Base-by-base conservation (phyloP, 805 yeast genomes). In the Starmerella tilneyi region DNA sequence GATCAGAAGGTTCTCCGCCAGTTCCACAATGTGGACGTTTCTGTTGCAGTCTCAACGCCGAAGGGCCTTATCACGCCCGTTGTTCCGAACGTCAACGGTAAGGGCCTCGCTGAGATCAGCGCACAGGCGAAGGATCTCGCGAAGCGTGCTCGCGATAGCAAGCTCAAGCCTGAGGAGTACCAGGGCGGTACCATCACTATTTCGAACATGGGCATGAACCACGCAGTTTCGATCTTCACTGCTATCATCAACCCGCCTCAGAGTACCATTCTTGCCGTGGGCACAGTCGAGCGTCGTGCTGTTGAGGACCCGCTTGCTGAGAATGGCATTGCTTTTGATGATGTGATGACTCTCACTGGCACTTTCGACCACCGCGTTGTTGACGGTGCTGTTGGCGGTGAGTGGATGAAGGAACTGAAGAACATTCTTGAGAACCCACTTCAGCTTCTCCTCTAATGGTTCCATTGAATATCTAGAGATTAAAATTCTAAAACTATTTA, bases 171-270 rank as follows among this genome's bases (percentile, higher is more conserved):
- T 52, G 94, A 85, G 67, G 98, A 92, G 72, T 92, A 83, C 80
- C 95, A 85, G 75, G 99, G 99, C 60, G 99, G 99, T 63, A 88
- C 98, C 58, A 84, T 92, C 67, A 86, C 96, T 65, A 89, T 92
- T 62, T 92, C 97, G 55, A 92, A 92, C 81, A 73, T 92, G 74
- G 99, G 99, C 64, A 92, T 92, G 98, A 92, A 92, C 78, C 76
- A 71, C 47, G 97, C 98, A 45, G 96, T 89, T 38, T 73, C 78
- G 54, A 61, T 81, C 63, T 92, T 92, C 78, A 89, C 98, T 24
- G 89, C 98, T 29, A 92, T 92, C 68, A 80, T 92, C 66, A 92
- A 92, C 76, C 97, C 96, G 52, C 99, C 99, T 44, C 98, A 89
- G 70, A 74, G 88, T 42, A 79, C 95, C 41, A 92, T 92, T 60